Base-by-base conservation (phyloP, 192 early-diverging fungal genomes). In the Podila clonocystis region DNA sequence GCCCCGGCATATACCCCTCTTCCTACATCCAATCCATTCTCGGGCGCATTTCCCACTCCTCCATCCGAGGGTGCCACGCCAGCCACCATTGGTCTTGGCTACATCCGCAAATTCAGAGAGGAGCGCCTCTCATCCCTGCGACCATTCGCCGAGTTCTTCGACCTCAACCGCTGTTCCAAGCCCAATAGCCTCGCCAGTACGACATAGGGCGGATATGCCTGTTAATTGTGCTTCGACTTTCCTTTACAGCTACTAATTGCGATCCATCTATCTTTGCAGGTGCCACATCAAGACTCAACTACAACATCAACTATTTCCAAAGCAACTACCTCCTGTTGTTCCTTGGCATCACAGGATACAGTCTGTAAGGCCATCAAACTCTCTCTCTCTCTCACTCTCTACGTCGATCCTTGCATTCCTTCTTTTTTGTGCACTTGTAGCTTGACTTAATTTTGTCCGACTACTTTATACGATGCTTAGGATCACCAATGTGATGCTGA, bases 281-380 rank as follows among this genome's bases (percentile, higher is more conserved):
- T 38, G 60, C 74, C 8, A 69, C 72, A 2, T 58, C 82, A n/a
- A 65, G 71, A 31, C 63, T 72, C 66, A 87, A 77, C 62, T 86
- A 87, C 58, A 91, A 91, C 67, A 63, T 91, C 4, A 65, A 82
- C 13, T 85, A 90, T 45, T 91, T 86, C 67, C 87, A 89, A 52
- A 75, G 82, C 24, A 91, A 91, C 73, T 91, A 91, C 68, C 76
- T 84, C 31, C n/a, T 90, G 36, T 83, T 91, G 50, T 68, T 91
- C 58, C 63, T 89, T 13, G 88, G 75, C 26, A 83, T 91, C 36
- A 75, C 84, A 17, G 82, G 89, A 24, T 91, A 88, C 64, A 84
- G 82, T 22, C 19, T 91, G 87, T 89, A 84, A 86, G 74, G 66
- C 15, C 19, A 29, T 26, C 38, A 30, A 13, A 38, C 31, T 3